These are phyloP conservation scores for Diaporthe aspalathi DNA, from an alignment of 2,329 filamentous ascomycete species.

Conservation along the genomic window DNA sequence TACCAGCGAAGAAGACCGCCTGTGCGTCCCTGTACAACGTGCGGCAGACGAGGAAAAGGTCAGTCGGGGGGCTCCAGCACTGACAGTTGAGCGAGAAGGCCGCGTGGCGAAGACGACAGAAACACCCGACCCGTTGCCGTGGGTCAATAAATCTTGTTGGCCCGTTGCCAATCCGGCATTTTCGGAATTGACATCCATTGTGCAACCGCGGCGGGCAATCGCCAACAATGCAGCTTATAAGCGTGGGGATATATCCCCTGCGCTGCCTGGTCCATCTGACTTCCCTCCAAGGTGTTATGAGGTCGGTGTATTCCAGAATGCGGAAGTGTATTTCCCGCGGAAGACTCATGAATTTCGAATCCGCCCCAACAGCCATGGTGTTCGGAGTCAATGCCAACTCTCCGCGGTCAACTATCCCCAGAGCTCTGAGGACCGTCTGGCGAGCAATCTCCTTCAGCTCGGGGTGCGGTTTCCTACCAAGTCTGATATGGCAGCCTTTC, in stretches of 20 bases:
- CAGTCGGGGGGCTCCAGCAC: not conserved
- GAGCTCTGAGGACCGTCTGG: not conserved
- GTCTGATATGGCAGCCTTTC: conserved; percentile 2
- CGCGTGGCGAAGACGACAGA: not conserved
- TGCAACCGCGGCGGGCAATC: not conserved
- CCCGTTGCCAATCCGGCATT: not conserved
- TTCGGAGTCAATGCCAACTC: not conserved
- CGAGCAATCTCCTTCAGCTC: conserved; percentile 2
- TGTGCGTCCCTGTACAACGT: not conserved
- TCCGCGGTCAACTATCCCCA: not conserved
- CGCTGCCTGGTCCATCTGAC: not conserved
- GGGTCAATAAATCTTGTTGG: not conserved
- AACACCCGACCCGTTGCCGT: not conserved
- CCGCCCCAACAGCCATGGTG: not conserved
- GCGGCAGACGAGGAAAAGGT: conserved; percentile 7
- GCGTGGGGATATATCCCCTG: not conserved
- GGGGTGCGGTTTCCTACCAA: not conserved
- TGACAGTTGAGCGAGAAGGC: not conserved
- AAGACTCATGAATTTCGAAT: not conserved
- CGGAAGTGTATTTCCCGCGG: not conserved
- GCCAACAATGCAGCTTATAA: not conserved
- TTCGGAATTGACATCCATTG: not conserved
- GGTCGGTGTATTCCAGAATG: not conserved
- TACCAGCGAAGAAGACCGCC: not conserved
- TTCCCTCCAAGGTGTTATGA: conserved; percentile 1